Percentiles rank a stretch among this genome's conserved stretches.
These are phyloP conservation scores for Scedosporium boydii DNA, from an alignment of 2,329 filamentous ascomycete genomes.

Conservation along the genomic window DNA sequence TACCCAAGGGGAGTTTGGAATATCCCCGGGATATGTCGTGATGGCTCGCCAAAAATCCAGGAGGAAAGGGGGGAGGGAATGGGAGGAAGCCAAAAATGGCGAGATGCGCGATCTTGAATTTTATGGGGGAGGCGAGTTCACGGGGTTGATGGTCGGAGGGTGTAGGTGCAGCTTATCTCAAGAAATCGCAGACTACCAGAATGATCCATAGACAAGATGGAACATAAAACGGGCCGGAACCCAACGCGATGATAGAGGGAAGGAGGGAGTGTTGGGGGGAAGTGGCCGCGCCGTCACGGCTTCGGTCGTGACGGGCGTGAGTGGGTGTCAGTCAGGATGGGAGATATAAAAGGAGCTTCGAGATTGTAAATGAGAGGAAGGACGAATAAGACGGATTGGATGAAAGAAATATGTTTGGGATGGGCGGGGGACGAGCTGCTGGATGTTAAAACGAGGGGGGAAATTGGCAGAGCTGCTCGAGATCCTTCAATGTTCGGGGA, in stretches of 20 bases:
- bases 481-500: neutral
- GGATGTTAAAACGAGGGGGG: neutral
- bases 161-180: neutral
- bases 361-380: neutral
- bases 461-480: neutral
- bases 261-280: neutral
- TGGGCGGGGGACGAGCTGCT: neutral
- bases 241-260: neutral
- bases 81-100: neutral
- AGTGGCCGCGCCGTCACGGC: constrained; percentile 2
- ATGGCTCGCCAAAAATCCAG: neutral
- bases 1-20: neutral
- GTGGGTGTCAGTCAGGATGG: constrained; percentile 4
- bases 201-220: neutral
- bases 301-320: constrained; percentile 1
- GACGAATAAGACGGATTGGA: neutral
- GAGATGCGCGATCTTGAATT: neutral
- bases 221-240: neutral
- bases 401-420: neutral
- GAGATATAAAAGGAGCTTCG: constrained; percentile 3
- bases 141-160: neutral
- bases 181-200: neutral
- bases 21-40: neutral
- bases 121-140: neutral
- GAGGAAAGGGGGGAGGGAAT: neutral